Conservation (phyloP, 208 protist genomes). For the Crithidia expoeki region DNA sequence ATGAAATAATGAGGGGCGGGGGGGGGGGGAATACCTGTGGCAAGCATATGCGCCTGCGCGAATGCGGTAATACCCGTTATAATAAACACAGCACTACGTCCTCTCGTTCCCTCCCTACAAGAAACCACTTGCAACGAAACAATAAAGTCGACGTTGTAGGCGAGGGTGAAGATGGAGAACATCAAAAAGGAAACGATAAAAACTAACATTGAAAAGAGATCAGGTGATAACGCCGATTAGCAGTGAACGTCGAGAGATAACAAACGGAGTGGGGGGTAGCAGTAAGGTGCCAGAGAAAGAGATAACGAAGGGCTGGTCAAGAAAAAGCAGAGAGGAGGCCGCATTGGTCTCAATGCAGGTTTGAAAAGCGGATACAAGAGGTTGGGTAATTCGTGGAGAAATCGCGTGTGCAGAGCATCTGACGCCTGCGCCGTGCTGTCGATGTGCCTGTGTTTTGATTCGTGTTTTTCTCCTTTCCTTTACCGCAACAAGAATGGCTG, state of each 20-base stretch:
- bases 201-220: background rate
- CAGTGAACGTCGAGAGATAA: too few species aligned
- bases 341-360: too few species aligned
- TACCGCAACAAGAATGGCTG: constrained; percentile 2
- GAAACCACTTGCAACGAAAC: background rate
- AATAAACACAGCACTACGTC: background rate
- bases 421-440: too few species aligned
- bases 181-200: background rate
- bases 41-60: constrained; percentile 1
- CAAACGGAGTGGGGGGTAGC: background rate
- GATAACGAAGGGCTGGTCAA: background rate
- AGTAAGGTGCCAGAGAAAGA: constrained; percentile 3
- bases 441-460: too few species aligned
- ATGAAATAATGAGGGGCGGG: background rate
- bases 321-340: too few species aligned
- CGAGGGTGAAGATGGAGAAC: background rate
- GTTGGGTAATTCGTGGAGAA: too few species aligned
- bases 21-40: background rate
- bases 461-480: too few species aligned
- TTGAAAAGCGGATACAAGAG: too few species aligned
- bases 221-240: too few species aligned
- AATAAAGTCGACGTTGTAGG: background rate
- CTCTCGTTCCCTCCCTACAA: background rate
- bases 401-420: too few species aligned
- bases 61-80: background rate